Percentiles rank a stretch among this genome's conserved stretches.
Conservation (phyloP, 768 basidiomycete species). For the Pulveroboletus sp. region DNA sequence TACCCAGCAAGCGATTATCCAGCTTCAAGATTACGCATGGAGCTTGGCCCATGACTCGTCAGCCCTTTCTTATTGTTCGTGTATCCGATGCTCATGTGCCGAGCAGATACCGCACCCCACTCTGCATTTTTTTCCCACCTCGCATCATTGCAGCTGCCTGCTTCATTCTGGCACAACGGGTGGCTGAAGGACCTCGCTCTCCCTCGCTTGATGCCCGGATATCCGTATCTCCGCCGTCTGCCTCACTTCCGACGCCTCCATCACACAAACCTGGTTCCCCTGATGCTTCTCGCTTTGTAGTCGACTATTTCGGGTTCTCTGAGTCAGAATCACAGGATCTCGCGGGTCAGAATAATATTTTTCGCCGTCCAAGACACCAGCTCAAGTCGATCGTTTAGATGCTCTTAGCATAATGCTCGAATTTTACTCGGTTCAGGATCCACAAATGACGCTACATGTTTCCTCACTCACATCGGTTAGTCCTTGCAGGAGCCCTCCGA, state of each 20-base stretch:
- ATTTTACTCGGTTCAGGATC: conserved; percentile 66
- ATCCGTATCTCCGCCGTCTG: conserved; percentile 63
- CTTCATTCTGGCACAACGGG: conserved; percentile 70
- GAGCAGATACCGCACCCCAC: conserved; percentile 69
- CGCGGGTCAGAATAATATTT: conserved; percentile 45
- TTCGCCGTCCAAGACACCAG: not conserved
- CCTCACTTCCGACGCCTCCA: conserved; percentile 78
- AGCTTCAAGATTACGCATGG: conserved; percentile 76
- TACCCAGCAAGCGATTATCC: conserved; percentile 41
- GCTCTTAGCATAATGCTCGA: conserved; percentile 63
- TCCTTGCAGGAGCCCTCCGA: conserved; percentile 10
- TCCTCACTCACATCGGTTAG: conserved; percentile 48
- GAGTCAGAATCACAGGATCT: conserved; percentile 55
- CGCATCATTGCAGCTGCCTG: conserved; percentile 74
- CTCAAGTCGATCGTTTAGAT: conserved; percentile 39
- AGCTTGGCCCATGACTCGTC: conserved; percentile 86
- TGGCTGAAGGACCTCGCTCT: conserved; percentile 68
- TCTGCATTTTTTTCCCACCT: conserved; percentile 68
- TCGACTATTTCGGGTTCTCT: conserved; percentile 63
- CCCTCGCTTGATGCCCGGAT: conserved; percentile 72
- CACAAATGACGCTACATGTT: conserved; percentile 47
- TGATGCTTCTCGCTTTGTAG: conserved; percentile 61
- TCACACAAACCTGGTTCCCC: conserved; percentile 71
- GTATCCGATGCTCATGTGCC: conserved; percentile 6
- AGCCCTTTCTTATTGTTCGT: conserved; percentile 23